Evolutionary conservation across 2,329 filamentous ascomycete species (phyloP), one percentile per base, ranked within the genome.

Genomic region (Plectosphaerella plurivora): DNA sequence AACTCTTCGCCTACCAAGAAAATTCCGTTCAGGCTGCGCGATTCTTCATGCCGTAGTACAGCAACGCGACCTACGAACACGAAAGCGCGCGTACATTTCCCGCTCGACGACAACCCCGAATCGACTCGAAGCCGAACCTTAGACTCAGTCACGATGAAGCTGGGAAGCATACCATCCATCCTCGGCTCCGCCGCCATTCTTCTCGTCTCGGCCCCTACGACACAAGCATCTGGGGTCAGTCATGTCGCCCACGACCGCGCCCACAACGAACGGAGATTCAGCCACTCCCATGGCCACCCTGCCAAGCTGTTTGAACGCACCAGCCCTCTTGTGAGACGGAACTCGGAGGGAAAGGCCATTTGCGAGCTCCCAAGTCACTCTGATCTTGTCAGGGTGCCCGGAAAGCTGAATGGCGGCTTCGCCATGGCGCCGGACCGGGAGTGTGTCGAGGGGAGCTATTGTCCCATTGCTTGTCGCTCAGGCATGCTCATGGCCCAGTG

Each of bases 401-500:
- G 73, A 50, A 65, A 67, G 44, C 64, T 72, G 65, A 93, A 93
- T 70, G 86, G 76, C 48, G 89, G 89, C 55, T 93, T 88, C 84
- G 89, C 88, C 42, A 84, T 92, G 82, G 88, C 86, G 61, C 88
- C 88, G 4, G 84, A 92, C 66, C 81, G 88, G 65, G 66, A 79
- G 51, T 92, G 89, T 67, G 74, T 73, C 53, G 78, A 83, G 5
- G 87, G 83, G 53, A 80, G 67, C 58, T 91, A 87, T 69, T 92
- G 89, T 64, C 89, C 89, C 2, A 86, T 88, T 65, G 88, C 89
- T 50, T 92, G 89, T 66, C 86, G 85, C 54, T 68, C 88, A 0
- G 88, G 88, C 54, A 81, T 89, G 73, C 82, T 92, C 25, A 89
- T 88, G 76, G 82, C 84, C 56, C 89, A 93, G 68, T 92, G 89